Percentiles rank a stretch among this genome's conserved stretches.
Evolutionary conservation across 2,329 filamentous ascomycete species (phyloP).

Genomic region (Waltergamsia citrina): DNA sequence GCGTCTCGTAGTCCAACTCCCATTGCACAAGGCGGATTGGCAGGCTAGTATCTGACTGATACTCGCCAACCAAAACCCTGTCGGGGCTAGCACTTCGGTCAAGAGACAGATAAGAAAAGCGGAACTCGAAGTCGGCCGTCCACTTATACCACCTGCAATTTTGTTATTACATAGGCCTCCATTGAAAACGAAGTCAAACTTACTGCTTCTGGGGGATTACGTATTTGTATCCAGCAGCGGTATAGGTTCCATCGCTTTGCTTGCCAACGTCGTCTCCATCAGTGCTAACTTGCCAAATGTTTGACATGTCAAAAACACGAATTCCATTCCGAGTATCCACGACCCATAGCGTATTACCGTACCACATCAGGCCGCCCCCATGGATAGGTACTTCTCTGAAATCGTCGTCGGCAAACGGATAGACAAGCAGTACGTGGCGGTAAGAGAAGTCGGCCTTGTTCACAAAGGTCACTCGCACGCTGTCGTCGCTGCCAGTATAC

Average conservation of each 20-base stretch:
- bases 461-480: constrained; percentile 20
- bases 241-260: constrained; percentile 14
- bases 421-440: constrained; percentile 22
- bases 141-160: constrained; percentile 13
- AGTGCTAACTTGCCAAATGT: constrained; percentile 21
- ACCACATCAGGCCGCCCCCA: constrained; percentile 25
- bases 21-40: constrained; percentile 20
- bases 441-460: constrained; percentile 17
- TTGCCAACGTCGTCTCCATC: constrained; percentile 22
- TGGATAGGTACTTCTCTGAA: constrained; percentile 21
- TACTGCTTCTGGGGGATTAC: constrained; percentile 23
- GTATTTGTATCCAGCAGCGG: constrained; percentile 20
- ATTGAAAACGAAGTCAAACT: constrained; percentile 4
- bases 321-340: constrained; percentile 22
- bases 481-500: constrained; percentile 17
- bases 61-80: constrained; percentile 22
- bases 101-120: constrained; percentile 22
- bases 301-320: constrained; percentile 23
- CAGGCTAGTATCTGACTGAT: constrained; percentile 12
- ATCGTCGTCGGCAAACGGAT: constrained; percentile 18
- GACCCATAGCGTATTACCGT: constrained; percentile 21
- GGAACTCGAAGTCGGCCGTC: constrained; percentile 15
- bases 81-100: constrained; percentile 20
- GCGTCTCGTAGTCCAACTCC: constrained; percentile 16
- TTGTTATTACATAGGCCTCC: no score